Evolutionary conservation across 148 eudicot genomes (phyloP), one percentile per base, ranked within the genome.

Genomic region (Vaccinium macrocarpon): DNA sequence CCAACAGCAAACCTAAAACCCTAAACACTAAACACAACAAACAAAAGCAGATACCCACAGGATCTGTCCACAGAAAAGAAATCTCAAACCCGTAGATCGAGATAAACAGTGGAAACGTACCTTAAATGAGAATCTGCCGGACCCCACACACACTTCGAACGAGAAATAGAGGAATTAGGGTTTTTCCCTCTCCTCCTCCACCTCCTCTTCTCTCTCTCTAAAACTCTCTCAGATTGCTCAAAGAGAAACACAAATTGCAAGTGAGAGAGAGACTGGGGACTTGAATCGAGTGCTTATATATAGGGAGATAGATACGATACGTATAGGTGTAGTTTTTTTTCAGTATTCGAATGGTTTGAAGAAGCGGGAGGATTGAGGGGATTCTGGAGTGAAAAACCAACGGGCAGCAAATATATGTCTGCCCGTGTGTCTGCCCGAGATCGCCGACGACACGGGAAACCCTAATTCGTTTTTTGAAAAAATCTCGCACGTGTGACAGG

Each of bases 281-380:
- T n/a, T 52, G 68, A 71, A 52, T 71, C 78, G 68, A 72, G 59
- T 1, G n/a, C 3, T 49, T 57, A 35, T 52, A 53, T 27, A 62
- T 52, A 4, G 50, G n/a, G 14, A 2, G 19, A 50, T 78, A 78
- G 8, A 78, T 32, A 5, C 1, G 10, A 27, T 9, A 25, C 1
- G 38, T 18, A 27, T 12, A 5, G 59, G 35, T 21, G 15, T 80
- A 61, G 46, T 42, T 61, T 3, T 61, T 48, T 50, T 51, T 32
- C 55, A 51, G 51, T 23, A 62, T 81, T 81, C 83, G 84, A 82
- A 82, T 82, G 79, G 78, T 55, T 52, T 14, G 84, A 82, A 82
- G 84, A 82, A 82, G 84, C 84, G 84, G 84, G 84, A 82, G 84
- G 68, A 66, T 42, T 42, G 66, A 35, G 66, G 79, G 79, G 13